Evolutionary conservation across 1,284 basidiomycete genomes (phyloP), one percentile per base, ranked within the genome.

Genomic region (Jaminaea rosea): DNA sequence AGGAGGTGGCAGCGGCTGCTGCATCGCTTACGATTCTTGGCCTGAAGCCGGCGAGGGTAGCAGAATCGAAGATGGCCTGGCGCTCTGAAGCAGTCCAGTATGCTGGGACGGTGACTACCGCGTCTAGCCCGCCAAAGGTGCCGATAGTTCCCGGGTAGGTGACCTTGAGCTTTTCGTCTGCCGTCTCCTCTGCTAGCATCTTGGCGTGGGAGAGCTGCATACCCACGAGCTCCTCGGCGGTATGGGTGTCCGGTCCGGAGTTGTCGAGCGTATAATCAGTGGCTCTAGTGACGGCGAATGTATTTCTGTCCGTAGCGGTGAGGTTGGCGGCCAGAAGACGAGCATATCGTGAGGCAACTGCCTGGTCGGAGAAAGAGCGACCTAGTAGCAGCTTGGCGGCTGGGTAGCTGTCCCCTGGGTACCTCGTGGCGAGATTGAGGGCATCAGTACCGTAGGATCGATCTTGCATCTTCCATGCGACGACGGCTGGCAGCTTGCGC

Each of bases 161-260:
- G 28, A 61, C 54, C 44, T 55, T 59, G 54, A 69, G 56, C n/a
- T 62, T 49, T 50, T 73, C 71, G 24, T 74, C 82, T 0, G 85
- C 83, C 19, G 84, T 77, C 42, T 79, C 78, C 73, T 94, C 88
- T 1, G 92, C 93, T 21, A 98, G 82, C 47, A 85, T 82, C 59
- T 86, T 87, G 67, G 91, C 83, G 76, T 97, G 94, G 6, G 85
- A 80, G 55, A 98, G 80, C 76, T 98, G 87, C 85, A 96, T 93
- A 4, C 85, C 94, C 34, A 96, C 80, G 41, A 97, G 82, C 74
- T 96, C 93, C 69, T 97, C 91, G 17, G 86, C 83, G 19, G 80
- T 54, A 47, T 50, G 61, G 11, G 31, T 41, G 44, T 53, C 52
- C 19, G 52, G 26, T 23, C 52, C 52, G 24, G 36, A 36, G 8